phyloP scores from a whole-genome alignment of 768 basidiomycete genomes.

The Fistulinella prunicolor region DNA sequence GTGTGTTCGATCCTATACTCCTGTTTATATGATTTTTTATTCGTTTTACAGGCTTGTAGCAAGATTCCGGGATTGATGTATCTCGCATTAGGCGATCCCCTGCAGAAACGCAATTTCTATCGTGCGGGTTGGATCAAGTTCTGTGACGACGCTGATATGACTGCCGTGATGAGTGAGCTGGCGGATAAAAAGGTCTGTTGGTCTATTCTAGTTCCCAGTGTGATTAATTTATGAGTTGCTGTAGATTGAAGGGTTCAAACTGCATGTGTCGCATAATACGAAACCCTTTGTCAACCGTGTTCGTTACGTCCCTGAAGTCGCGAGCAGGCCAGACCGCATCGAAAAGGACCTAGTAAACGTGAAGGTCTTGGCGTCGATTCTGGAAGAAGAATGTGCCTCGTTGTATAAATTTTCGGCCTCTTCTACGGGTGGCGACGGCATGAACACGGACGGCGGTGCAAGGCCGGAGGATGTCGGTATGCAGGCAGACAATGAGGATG shows the following conservation, averaged over 20 bases:
- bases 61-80: constrained; percentile 81
- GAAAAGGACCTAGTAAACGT: constrained; percentile 78
- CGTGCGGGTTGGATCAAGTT: constrained; percentile 94
- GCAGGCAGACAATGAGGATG: constrained; percentile 38
- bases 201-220: constrained; percentile 1
- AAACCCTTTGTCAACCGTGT: constrained; percentile 76
- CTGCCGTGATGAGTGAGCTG: constrained; percentile 63
- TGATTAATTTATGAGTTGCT: constrained; percentile 7
- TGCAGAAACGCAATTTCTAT: constrained; percentile 91
- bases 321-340: constrained; percentile 76
- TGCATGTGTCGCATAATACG: constrained; percentile 82
- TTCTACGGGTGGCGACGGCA: constrained; percentile 17
- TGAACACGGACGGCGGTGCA: constrained; percentile 29
- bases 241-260: constrained; percentile 92
- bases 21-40: constrained; percentile 6
- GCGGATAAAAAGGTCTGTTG: constrained; percentile 76
- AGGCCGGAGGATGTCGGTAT: constrained; percentile 31
- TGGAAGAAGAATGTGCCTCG: constrained; percentile 67
- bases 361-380: constrained; percentile 63
- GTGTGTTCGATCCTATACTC: constrained; percentile 40
- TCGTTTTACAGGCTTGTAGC: constrained; percentile 57
- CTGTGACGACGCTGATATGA: constrained; percentile 80
- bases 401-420: constrained; percentile 41
- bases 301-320: constrained; percentile 78
- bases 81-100: constrained; percentile 87